A percentile compares a stretch with the other conserved stretches of the same genome.
Conservation (phyloP, 2,329 filamentous ascomycete species). For the Neonectria neomacrospora region DNA sequence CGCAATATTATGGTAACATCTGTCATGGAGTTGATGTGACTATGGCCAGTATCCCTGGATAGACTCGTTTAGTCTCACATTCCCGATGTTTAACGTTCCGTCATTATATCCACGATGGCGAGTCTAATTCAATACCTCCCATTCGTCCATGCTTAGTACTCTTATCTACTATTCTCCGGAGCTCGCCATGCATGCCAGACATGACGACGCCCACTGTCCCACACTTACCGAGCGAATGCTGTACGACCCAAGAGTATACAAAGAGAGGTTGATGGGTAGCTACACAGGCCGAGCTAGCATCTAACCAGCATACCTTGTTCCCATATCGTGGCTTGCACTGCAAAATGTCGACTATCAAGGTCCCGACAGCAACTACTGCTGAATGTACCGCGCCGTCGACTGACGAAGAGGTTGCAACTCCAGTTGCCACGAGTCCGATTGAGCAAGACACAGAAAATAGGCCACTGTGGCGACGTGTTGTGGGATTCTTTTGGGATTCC, state of each 20-base stretch:
- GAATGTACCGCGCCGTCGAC: not conserved
- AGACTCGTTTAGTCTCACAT: not conserved
- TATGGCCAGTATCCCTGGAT: not conserved
- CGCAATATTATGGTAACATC: conserved; percentile 13
- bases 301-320: not conserved
- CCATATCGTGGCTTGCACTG: not conserved
- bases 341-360: conserved; percentile 11
- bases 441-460: not conserved
- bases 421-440: not conserved
- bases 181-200: conserved; percentile 17
- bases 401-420: conserved; percentile 10
- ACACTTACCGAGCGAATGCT: not conserved
- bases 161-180: not conserved
- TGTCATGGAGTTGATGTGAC: conserved; percentile 9
- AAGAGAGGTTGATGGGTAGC: too few relatives aligned
- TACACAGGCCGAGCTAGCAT: not conserved
- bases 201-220: conserved; percentile 9
- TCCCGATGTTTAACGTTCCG: conserved; percentile 12
- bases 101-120: conserved; percentile 10
- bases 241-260: conserved; percentile 8
- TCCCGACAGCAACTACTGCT: not conserved
- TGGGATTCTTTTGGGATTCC: conserved; percentile 24
- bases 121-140: not conserved
- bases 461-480: conserved; percentile 13
- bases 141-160: not conserved